These are phyloP conservation scores for Starmerella potacharoeniae DNA, from an alignment of 805 yeast species.

Conservation along the genomic window DNA sequence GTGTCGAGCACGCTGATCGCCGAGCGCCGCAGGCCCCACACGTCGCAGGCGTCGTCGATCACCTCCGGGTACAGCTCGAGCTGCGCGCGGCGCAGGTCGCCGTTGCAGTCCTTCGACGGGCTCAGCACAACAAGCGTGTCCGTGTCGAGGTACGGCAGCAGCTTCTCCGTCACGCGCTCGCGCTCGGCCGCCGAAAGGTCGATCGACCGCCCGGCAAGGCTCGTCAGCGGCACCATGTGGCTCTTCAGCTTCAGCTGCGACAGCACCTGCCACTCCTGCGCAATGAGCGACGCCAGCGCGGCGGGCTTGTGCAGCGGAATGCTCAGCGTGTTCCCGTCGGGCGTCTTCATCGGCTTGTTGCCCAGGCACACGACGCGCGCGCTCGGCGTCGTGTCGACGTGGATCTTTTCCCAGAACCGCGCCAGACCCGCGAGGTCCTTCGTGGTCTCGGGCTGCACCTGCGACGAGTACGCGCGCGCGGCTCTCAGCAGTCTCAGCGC, in stretches of 20 bases:
- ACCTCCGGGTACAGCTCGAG: constrained; percentile 66
- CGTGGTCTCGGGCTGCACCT: not conserved
- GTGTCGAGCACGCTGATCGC: constrained; percentile 57
- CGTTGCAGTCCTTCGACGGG: constrained; percentile 71
- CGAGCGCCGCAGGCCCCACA: constrained; percentile 31
- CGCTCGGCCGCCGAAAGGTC: constrained; percentile 55
- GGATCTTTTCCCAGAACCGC: constrained; percentile 74
- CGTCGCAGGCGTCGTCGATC: constrained; percentile 52
- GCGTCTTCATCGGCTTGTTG: constrained; percentile 68
- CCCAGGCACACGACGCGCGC: constrained; percentile 53
- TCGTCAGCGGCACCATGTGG: constrained; percentile 75
- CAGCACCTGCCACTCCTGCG: constrained; percentile 78
- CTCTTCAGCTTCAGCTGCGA: constrained; percentile 56
- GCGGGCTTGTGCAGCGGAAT: constrained; percentile 41
- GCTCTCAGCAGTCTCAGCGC: not conserved
- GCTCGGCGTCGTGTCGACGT: constrained; percentile 30
- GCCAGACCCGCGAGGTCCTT: constrained; percentile 18
- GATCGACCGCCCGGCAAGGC: constrained; percentile 74
- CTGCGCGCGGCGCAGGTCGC: constrained; percentile 68
- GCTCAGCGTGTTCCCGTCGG: constrained; percentile 58
- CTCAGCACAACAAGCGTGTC: constrained; percentile 85
- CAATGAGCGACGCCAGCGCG: constrained; percentile 59
- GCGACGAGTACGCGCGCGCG: not conserved
- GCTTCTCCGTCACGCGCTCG: constrained; percentile 43
- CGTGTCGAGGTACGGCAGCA: constrained; percentile 81